These are phyloP conservation scores for Cyberlindnera xishuangbannaensis DNA, from an alignment of 805 yeast species.

Conservation along the genomic window DNA sequence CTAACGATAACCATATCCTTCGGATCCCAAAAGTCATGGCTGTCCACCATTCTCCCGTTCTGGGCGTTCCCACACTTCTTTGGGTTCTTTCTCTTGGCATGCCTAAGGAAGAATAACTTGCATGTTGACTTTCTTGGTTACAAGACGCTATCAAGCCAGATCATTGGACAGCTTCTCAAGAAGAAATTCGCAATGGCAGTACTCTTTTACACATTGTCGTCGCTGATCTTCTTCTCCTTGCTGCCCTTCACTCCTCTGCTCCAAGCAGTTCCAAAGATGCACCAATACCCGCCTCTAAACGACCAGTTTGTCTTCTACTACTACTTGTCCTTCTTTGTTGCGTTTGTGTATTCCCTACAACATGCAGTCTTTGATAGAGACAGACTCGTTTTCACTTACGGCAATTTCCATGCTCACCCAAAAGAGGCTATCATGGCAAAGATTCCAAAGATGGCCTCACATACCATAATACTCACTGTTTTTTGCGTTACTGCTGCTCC, in stretches of 20 bases:
- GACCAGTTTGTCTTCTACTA: slow-evolving; percentile 44
- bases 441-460: slow-evolving; percentile 30
- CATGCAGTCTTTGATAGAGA: slow-evolving; percentile 51
- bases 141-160: slow-evolving; percentile 24
- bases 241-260: slow-evolving; percentile 21
- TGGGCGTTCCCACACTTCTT: slow-evolving; percentile 22
- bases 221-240: slow-evolving; percentile 21
- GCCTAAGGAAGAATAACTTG: slow-evolving; percentile 35
- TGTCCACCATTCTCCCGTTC: slow-evolving; percentile 19
- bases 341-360: slow-evolving; percentile 42
- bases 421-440: slow-evolving; percentile 27
- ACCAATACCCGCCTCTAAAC: slow-evolving; percentile 36
- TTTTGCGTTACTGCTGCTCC: slow-evolving; percentile 31
- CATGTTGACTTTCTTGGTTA: slow-evolving; percentile 33
- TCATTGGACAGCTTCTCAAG: slow-evolving; percentile 21
- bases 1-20: slow-evolving; percentile 24
- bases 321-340: slow-evolving; percentile 37
- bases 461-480: slow-evolving; percentile 31
- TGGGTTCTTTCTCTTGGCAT: slow-evolving; percentile 29
- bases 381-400: slow-evolving; percentile 41
- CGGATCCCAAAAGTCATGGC: slow-evolving; percentile 21
- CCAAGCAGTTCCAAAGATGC: slow-evolving; percentile 30
- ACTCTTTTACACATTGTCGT: slow-evolving; percentile 20
- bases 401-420: slow-evolving; percentile 33
- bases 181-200: slow-evolving; percentile 22